phyloP scores from a whole-genome alignment of 768 basidiomycete species.

The Amanita phalloides region DNA sequence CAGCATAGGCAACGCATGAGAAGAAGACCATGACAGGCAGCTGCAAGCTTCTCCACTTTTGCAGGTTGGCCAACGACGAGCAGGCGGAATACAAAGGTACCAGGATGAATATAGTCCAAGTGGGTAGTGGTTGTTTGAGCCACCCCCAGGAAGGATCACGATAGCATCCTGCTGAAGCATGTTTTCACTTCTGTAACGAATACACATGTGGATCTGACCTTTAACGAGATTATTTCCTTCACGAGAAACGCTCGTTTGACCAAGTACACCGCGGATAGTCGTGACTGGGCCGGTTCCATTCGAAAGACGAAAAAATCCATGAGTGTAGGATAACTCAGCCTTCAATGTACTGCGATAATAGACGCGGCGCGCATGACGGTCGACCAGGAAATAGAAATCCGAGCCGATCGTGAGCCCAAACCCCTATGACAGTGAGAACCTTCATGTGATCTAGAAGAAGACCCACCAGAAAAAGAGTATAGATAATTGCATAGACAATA shows the following conservation, averaged over 20 bases:
- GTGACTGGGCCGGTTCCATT: conserved; percentile 33
- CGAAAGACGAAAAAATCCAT: conserved; percentile 40
- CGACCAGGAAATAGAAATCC: conserved; percentile 67
- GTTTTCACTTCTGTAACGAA: background rate
- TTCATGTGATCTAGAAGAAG: background rate
- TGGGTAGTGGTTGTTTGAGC: conserved; percentile 69
- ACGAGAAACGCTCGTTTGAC: conserved; percentile 25
- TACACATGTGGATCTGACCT: conserved; percentile 19
- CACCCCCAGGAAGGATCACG: conserved; percentile 68
- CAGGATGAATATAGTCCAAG: conserved; percentile 70
- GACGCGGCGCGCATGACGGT: conserved; percentile 40
- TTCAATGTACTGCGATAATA: conserved; percentile 36
- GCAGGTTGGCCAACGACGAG: conserved; percentile 69
- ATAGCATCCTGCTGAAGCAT: conserved; percentile 47
- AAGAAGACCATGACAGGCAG: conserved; percentile 71
- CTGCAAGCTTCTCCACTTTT: conserved; percentile 59
- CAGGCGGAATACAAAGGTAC: conserved; percentile 70
- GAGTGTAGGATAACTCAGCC: conserved; percentile 31
- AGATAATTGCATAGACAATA: conserved; percentile 80
- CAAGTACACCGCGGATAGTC: conserved; percentile 33
- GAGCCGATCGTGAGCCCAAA: conserved; percentile 81
- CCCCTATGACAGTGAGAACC: conserved; percentile 32
- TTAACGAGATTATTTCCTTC: conserved; percentile 35
- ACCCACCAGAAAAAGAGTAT: conserved; percentile 67
- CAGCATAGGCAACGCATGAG: conserved; percentile 64